A percentile compares a stretch with the other conserved stretches of the same genome.
Conservation (phyloP, 352 stramenopile species). For the Phytophthora sp. region DNA sequence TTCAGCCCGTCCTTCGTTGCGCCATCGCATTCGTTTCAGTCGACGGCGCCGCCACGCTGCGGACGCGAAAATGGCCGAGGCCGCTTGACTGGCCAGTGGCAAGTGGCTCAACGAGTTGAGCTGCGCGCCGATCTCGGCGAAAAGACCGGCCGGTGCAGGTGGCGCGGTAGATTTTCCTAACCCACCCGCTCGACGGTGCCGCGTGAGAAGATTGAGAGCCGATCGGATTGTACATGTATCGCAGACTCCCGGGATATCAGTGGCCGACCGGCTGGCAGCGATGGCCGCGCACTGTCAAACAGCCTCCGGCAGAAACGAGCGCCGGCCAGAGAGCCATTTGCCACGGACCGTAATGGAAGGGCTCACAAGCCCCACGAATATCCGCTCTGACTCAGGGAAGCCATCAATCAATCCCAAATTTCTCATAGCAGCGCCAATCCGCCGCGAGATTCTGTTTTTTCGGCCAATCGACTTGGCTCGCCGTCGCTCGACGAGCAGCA, state of each 20-base stretch:
- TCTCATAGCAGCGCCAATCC: constrained; percentile 10
- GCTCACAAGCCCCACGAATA: too few relatives aligned
- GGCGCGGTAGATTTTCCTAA: neutral
- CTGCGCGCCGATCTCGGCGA: neutral
- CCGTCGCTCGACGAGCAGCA: too few relatives aligned
- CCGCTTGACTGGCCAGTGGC: too few relatives aligned
- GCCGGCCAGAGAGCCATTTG: too few relatives aligned
- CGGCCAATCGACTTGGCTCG: constrained; percentile 5
- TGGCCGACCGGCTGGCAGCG: neutral
- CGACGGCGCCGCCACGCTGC: neutral
- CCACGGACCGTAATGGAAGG: too few relatives aligned
- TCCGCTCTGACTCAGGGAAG: too few relatives aligned
- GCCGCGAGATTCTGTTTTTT: neutral
- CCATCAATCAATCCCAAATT: constrained; percentile 29
- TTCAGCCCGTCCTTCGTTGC: constrained; percentile 9
- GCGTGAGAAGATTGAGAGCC: too few relatives aligned
- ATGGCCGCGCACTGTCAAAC: too few relatives aligned
- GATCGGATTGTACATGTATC: constrained; percentile 16
- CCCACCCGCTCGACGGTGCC: neutral
- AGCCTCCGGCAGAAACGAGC: constrained; percentile 1
- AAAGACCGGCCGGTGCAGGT: neutral
- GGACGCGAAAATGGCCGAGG: too few relatives aligned
- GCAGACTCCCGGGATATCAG: constrained; percentile 18
- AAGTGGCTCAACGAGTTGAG: neutral
- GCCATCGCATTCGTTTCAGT: constrained; percentile 15